These are phyloP conservation scores for Mercurialis annua DNA, from an alignment of 345 rosid genomes.

Conservation along the genomic window DNA sequence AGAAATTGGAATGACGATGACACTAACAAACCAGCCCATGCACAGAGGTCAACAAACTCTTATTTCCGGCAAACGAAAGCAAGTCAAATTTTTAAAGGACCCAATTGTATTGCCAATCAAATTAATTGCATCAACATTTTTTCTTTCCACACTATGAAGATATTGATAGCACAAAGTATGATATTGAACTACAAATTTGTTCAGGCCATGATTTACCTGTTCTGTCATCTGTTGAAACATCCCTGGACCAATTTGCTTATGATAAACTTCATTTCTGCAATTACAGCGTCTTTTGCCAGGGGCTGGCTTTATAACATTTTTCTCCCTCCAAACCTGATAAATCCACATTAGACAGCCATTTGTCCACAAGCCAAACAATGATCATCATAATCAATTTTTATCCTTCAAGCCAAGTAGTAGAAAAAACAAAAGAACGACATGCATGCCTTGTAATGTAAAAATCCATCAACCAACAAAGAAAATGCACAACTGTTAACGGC, in stretches of 20 bases:
- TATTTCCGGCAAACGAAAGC: neutral
- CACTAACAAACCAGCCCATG: neutral
- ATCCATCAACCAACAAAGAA: neutral
- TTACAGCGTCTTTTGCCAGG: constrained; percentile 94
- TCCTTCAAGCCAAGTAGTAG: neutral
- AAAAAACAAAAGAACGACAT: neutral
- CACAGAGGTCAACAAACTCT: neutral
- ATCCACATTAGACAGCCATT: constrained; percentile 5
- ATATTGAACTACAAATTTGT: neutral
- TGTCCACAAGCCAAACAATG: constrained; percentile 4
- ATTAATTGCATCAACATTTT: neutral
- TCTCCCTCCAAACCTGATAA: constrained; percentile 93
- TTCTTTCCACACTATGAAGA: neutral
- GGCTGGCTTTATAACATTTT: constrained; percentile 87
- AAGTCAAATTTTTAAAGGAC: neutral
- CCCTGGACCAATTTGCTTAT: constrained; percentile 98
- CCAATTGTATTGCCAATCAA: neutral
- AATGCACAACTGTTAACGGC: neutral
- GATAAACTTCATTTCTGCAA: constrained; percentile 97
- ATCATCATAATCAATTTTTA: neutral
- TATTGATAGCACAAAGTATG: neutral
- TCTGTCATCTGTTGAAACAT: constrained; percentile 99
- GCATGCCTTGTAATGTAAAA: neutral
- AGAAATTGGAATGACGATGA: neutral
- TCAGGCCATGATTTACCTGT: constrained; percentile 43